Base-by-base conservation (phyloP, 73 alveolate species). In the Breviolum minutum region DNA sequence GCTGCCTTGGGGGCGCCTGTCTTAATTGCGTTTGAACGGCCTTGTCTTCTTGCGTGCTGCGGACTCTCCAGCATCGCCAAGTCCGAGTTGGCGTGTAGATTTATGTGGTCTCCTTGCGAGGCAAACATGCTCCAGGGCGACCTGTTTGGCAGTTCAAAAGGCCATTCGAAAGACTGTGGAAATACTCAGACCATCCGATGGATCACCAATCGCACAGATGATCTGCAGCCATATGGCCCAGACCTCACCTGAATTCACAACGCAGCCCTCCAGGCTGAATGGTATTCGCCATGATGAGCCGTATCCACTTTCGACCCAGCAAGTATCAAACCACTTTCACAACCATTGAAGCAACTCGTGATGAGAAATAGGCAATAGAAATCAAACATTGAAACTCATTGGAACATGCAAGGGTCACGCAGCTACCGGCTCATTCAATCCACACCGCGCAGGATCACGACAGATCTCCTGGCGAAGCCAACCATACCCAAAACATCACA, bases 251-350 rank as follows among this genome's bases (percentile, higher is more conserved):
- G 63, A 32, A 5, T n/a, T n/a, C n/a, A n/a, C n/a, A n/a, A n/a
- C n/a, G 24, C 89, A 81, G 89, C 89, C 89, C 89, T 81, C 89
- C 89, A 81, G 90, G 90, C 90, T 81, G 90, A 48, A 5, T 12
- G 3, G 66, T 63, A 68, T 30, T 22, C 16, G 63, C 27, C 83
- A 77, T 77, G n/a, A 77, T 77, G 86, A 77, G 86, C 86, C 86
- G 86, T 77, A 77, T 77, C 86, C 86, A n/a, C 86, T 77, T 73
- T 29, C 27, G 82, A 73, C 82, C 82, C 24, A 7, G 26, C 29
- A n/a, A 71, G 27, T 9, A 19, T 12, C 40, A 24, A 22, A 73
- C 11, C 82, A 73, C 30, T 40, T 40, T 40, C 54, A 40, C 54
- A 40, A 40, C 54, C 54, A 40, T 40, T 40, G 54, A 40, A 40